Base-by-base conservation (phyloP, 78 protist species). In the Planoprotostelium fungivorum region DNA sequence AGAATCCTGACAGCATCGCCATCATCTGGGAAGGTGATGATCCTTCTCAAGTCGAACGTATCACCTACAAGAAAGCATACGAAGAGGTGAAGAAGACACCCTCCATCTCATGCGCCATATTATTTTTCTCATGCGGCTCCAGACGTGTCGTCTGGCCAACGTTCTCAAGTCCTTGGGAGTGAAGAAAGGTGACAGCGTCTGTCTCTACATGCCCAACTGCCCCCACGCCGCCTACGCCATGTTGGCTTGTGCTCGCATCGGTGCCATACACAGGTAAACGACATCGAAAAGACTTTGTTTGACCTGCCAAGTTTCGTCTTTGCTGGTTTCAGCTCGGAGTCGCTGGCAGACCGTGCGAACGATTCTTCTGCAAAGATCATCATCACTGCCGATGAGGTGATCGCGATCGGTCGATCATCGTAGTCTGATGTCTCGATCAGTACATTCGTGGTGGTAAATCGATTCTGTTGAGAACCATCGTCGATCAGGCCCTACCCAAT, bases 211-310 rank as follows among this genome's bases (percentile, higher is more conserved):
- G 95, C 98, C 99, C 63, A 98, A 95, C 92, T 88, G 96, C 39
- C 96, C 96, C 87, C 93, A 87, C 35, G 94, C 95, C 1, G 94
- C 94, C 34, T 87, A 93, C 37, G 91, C 98, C 34, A 97, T 98
- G 98, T 96, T 98, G 38, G 99, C 99, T 36, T 97, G 99, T 73
- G 98, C 99, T n/a, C 92, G 99, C 35, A 95, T 98, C 35, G 99
- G 99, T 37, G 98, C 98, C 0, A 63, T 97, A n/a, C 99, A 93
- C 63, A 83, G 87, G 87, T 36, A 85, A n/a, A n/a, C n/a, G 37
- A 16, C 16, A 85, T 16, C 16, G 73, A 85, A 73, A 29, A 29
- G 29, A 29, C 84, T 73, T 73, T 73, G n/a, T 85, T 16, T 36
- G 37, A 35, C 37, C 5, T 85, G 16, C 16, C 36, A 5, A 85